Evolutionary conservation across 2,329 filamentous ascomycete species (phyloP).

Genomic region (Nemania bipapillata): DNA sequence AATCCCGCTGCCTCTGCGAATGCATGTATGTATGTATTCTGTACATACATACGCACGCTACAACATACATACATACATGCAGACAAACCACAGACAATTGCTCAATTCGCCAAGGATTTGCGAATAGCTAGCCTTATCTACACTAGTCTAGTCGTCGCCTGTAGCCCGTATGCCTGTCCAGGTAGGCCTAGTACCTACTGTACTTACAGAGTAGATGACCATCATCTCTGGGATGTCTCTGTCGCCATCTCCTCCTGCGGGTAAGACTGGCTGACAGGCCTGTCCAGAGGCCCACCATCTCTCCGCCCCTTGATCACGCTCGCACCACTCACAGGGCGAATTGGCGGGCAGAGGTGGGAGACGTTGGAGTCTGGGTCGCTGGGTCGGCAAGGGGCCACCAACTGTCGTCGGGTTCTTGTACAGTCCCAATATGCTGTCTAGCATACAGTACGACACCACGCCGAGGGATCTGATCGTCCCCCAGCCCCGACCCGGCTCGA

Average conservation of each 20-base stretch:
- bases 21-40: no score
- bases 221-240: conserved; percentile 10
- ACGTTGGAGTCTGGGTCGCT: conserved; percentile 9
- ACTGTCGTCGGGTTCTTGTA: conserved; percentile 32
- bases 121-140: neutral
- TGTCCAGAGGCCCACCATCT: conserved; percentile 29
- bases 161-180: neutral
- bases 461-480: conserved; percentile 41
- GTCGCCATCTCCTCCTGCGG: conserved; percentile 24
- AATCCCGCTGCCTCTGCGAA: conserved; percentile 12
- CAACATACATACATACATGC: no score
- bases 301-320: conserved; percentile 25
- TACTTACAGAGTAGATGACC: conserved; percentile 12
- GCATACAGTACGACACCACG: conserved; percentile 37
- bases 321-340: conserved; percentile 34
- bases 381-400: conserved; percentile 21
- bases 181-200: no score
- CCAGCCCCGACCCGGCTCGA: conserved; percentile 38
- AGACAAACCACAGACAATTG: conserved; percentile 3
- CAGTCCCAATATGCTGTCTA: conserved; percentile 32
- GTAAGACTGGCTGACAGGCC: conserved; percentile 36
- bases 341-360: conserved; percentile 28
- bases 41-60: no score
- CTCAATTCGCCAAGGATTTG: conserved; percentile 9
- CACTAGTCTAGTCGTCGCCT: neutral